Evolutionary conservation across 1,139 yeast species (phyloP), one percentile per base, ranked within the genome.

Genomic region (Debaryomycetaceae sp.): DNA sequence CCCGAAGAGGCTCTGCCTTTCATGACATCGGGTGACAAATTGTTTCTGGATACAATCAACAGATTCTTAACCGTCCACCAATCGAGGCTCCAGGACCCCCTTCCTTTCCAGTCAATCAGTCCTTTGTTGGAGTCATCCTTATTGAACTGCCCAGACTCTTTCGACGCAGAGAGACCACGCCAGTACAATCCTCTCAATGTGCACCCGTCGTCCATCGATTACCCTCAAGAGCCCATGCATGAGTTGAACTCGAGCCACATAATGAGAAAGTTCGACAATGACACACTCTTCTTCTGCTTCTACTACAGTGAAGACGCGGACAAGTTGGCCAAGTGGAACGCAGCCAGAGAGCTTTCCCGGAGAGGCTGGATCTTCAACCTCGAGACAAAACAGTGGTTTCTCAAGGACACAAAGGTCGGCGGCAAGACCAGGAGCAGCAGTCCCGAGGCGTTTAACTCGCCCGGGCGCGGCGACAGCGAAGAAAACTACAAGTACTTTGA

Each of bases 341-440:
- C 97, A 6, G 95, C 97, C 3, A 78, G 80, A 53, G 98, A 93
- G 66, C 75, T 93, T 49, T 76, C 81, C 47, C 76, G 75, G 50
- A 79, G 97, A 58, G 90, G 95, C 33, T 93, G 99, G 99, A 70
- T 82, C 43, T 95, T 84, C 69, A 90, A 91, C 65, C 80, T 76
- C 47, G 80, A 80, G 42, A 78, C 83, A 48, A 77, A 84, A 53
- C 90, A 90, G 47, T 95, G 99, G 99, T 89, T 86, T 49, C 55
- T 68, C 50, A 84, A 56, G 75, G 84, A 59, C 80, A 80, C 58
- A 75, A 63, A 54, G 55, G 50, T 47, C n/a, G 57, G 56, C 3
- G 48, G 52, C 31, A 58, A 58, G 53, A 53, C 76, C 54, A 83
- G 84, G 66, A 66, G 34, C 6, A 24, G 33, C 33, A 6, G 13